A percentile compares a stretch with the other conserved stretches of the same genome.
phyloP scores from a whole-genome alignment of 371 early-diverging fungal species.

The Dichotomocladium elegans region DNA sequence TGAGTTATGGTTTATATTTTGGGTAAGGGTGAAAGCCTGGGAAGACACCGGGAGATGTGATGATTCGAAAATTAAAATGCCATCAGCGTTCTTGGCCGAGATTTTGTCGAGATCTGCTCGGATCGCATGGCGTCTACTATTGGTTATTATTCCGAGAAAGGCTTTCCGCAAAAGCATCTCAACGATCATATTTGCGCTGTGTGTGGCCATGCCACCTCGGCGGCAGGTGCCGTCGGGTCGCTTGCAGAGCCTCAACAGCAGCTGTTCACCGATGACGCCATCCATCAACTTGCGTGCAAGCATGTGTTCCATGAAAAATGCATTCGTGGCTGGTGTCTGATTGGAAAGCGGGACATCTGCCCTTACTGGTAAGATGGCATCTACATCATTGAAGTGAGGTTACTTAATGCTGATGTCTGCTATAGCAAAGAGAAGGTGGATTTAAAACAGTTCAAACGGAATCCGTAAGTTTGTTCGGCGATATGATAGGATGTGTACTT shows the following conservation, averaged over 20 bases:
- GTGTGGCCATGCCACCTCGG: conserved; percentile 61
- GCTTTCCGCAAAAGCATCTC: conserved; percentile 67
- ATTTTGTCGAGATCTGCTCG: conserved; percentile 81
- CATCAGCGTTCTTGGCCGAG: conserved; percentile 67
- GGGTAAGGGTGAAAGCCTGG: conserved; percentile 52
- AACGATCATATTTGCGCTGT: conserved; percentile 78
- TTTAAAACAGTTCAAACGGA: conserved; percentile 68
- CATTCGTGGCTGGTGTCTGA: conserved; percentile 92
- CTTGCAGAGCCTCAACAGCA: conserved; percentile 23
- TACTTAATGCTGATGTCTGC: background rate
- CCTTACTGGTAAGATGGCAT: conserved; percentile 76
- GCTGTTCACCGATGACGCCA: conserved; percentile 40
- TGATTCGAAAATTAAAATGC: background rate
- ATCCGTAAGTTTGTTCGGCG: conserved; percentile 54
- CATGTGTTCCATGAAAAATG: conserved; percentile 90
- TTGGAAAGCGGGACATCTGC: conserved; percentile 93
- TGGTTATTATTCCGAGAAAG: conserved; percentile 72
- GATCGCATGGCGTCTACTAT: conserved; percentile 81
- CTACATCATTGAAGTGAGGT: background rate
- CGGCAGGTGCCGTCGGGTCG: conserved; percentile 14
- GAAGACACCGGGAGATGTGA: background rate
- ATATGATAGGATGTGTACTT: background rate
- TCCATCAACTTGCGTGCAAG: conserved; percentile 70
- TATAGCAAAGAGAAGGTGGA: conserved; percentile 83
- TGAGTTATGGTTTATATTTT: conserved; percentile 70